Evolutionary conservation across 2,329 filamentous ascomycete species (phyloP).

Genomic region (Bipolaris oryzae): DNA sequence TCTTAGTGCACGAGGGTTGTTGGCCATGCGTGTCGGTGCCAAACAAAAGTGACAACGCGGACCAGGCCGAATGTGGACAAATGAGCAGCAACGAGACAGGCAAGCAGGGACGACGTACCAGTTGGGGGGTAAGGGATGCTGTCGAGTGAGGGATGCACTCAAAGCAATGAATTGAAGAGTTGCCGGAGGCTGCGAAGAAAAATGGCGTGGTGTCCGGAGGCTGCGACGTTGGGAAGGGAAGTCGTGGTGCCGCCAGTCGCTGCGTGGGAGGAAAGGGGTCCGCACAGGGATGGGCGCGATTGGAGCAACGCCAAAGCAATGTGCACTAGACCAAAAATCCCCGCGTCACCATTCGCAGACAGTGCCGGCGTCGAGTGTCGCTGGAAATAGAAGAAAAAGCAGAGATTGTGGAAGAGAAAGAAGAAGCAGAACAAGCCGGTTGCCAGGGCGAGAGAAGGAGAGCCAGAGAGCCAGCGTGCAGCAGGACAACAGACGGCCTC

Average conservation of each 20-base stretch:
- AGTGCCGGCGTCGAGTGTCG: constrained; percentile 8
- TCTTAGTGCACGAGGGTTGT: constrained; percentile 16
- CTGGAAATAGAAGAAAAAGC: constrained; percentile 3
- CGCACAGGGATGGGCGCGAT: constrained; percentile 41
- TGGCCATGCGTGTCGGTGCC: constrained; percentile 27
- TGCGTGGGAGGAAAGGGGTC: constrained; percentile 47
- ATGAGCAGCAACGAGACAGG: constrained; percentile 36
- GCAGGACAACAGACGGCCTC: constrained; percentile 34
- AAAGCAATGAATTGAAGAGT: constrained; percentile 36
- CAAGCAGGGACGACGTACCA: constrained; percentile 41
- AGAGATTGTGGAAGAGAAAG: constrained; percentile 1
- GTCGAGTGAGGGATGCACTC: constrained; percentile 43
- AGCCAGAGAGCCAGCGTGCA: not conserved
- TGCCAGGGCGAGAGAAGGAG: not conserved
- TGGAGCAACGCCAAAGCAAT: constrained; percentile 42
- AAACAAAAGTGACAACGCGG: constrained; percentile 44
- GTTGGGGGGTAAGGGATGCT: constrained; percentile 44
- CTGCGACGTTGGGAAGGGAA: constrained; percentile 43
- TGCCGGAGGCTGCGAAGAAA: constrained; percentile 33
- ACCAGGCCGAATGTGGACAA: constrained; percentile 43
- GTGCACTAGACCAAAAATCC: constrained; percentile 44
- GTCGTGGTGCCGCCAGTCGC: constrained; percentile 41
- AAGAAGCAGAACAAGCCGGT: not conserved
- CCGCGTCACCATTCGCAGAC: constrained; percentile 25
- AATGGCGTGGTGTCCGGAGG: constrained; percentile 38